Evolutionary conservation across 352 stramenopile species (phyloP).

Genomic region (Plasmopara viticola): DNA sequence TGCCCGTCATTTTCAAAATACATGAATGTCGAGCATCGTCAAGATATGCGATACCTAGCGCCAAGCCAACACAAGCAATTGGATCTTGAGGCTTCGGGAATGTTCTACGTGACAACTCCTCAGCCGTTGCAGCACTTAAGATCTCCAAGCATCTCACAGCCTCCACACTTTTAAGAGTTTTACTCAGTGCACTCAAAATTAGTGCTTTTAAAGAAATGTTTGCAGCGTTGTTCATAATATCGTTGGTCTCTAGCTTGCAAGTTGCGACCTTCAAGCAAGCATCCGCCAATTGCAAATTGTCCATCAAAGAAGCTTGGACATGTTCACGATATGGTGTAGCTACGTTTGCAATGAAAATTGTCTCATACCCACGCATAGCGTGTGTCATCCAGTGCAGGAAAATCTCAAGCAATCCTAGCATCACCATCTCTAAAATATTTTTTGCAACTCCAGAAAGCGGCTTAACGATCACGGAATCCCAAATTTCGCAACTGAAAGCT

Average conservation of each 20-base stretch:
- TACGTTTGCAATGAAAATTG: conserved; percentile 28
- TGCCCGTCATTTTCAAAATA: conserved; percentile 5
- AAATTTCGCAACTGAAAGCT: conserved; percentile 18
- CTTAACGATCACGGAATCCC: conserved; percentile 18
- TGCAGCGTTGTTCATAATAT: conserved; percentile 4
- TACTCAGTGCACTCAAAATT: conserved; percentile 17
- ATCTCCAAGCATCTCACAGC: conserved; percentile 13
- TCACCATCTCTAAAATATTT: not conserved
- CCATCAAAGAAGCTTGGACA: conserved; percentile 5
- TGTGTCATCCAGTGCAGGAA: conserved; percentile 25
- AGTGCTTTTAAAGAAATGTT: conserved; percentile 18
- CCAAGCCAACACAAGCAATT: conserved; percentile 16
- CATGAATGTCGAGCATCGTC: conserved; percentile 5
- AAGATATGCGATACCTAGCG: conserved; percentile 20
- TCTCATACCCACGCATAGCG: conserved; percentile 32
- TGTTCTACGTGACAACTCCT: conserved; percentile 14
- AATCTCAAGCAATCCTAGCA: conserved; percentile 12
- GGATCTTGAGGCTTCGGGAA: conserved; percentile 21
- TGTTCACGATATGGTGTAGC: conserved; percentile 16
- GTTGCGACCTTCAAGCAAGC: conserved; percentile 11
- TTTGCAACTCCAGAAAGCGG: conserved; percentile 11
- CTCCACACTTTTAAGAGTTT: conserved; percentile 1
- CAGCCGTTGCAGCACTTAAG: conserved; percentile 11
- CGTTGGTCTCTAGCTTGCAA: conserved; percentile 1
- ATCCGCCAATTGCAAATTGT: conserved; percentile 9